These are phyloP conservation scores for Phymatotrichopsis omnivora DNA, from an alignment of 2,329 filamentous ascomycete genomes.

Conservation along the genomic window DNA sequence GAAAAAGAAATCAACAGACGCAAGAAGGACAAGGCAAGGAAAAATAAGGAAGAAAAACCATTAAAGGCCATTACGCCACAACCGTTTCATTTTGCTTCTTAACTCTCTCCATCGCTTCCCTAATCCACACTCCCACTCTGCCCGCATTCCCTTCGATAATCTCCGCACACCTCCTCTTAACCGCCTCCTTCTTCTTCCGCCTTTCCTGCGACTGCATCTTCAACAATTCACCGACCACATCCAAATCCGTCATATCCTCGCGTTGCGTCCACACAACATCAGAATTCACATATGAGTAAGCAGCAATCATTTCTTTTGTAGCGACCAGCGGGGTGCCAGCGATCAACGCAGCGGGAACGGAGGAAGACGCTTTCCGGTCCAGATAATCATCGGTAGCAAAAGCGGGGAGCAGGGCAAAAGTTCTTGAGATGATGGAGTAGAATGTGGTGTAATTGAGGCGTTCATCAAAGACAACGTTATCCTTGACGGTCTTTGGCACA, in stretches of 20 bases:
- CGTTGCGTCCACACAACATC: slow-evolving; percentile 31
- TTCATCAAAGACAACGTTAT: slow-evolving; percentile 31
- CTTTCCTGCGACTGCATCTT: slow-evolving; percentile 42
- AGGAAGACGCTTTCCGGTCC: slow-evolving; percentile 31
- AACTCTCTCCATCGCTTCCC: slow-evolving; percentile 25
- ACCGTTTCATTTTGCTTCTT: no score
- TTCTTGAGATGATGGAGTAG: slow-evolving; percentile 30
- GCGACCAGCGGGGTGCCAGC: slow-evolving; percentile 31
- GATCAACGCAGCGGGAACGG: slow-evolving; percentile 32
- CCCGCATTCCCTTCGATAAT: slow-evolving; percentile 68
- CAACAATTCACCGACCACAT: slow-evolving; percentile 31
- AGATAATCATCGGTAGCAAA: slow-evolving; percentile 31
- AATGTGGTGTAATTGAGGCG: slow-evolving; percentile 31
- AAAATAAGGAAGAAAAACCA: slow-evolving; percentile 36
- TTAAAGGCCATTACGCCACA: neutral
- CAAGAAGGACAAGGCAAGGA: no score
- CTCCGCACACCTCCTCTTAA: slow-evolving; percentile 59
- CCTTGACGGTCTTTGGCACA: slow-evolving; percentile 27
- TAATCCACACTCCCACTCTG: slow-evolving; percentile 66
- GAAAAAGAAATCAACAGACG: no score
- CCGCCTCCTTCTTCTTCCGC: slow-evolving; percentile 64
- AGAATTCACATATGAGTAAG: slow-evolving; percentile 31
- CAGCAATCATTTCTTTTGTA: slow-evolving; percentile 27
- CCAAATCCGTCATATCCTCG: slow-evolving; percentile 30
- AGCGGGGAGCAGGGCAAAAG: slow-evolving; percentile 31